A percentile compares a stretch with the other conserved stretches of the same genome.
Conservation (phyloP, 768 basidiomycete species). For the Podaxis sp. region DNA sequence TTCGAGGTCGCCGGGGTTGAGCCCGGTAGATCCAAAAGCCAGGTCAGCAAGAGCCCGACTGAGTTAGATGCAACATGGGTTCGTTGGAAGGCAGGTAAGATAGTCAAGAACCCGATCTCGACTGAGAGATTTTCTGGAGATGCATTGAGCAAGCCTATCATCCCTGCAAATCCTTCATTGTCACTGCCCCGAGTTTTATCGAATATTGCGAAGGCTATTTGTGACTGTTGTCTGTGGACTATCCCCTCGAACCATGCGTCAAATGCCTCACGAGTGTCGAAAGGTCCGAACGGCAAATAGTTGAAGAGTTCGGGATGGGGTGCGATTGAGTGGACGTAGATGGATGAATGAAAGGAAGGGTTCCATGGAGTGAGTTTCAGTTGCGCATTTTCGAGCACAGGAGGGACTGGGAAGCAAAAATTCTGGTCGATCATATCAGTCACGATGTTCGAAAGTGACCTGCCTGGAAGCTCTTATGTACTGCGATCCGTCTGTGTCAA, state of each 20-base stretch:
- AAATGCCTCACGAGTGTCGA: constrained; percentile 31
- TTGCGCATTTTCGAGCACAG: constrained; percentile 40
- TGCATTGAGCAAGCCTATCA: constrained; percentile 46
- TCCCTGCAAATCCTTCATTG: constrained; percentile 40
- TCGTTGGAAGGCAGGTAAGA: constrained; percentile 53
- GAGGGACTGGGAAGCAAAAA: constrained; percentile 45
- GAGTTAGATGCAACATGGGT: constrained; percentile 60
- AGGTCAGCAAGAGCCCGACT: constrained; percentile 46
- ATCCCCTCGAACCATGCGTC: constrained; percentile 28
- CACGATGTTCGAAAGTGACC: not conserved
- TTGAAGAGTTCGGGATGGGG: constrained; percentile 37
- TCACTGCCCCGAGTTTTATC: constrained; percentile 35
- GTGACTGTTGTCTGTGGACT: constrained; percentile 28
- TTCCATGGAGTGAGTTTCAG: constrained; percentile 41
- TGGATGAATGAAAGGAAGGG: constrained; percentile 30
- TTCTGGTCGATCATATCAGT: constrained; percentile 28
- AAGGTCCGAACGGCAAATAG: constrained; percentile 51
- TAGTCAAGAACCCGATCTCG: constrained; percentile 53
- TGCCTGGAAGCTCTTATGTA: not conserved
- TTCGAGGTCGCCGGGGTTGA: constrained; percentile 11
- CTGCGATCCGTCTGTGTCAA: not conserved
- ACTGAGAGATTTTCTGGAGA: constrained; percentile 34
- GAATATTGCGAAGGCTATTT: constrained; percentile 46
- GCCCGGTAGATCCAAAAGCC: constrained; percentile 34
- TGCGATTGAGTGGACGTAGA: constrained; percentile 38